Base-by-base conservation (phyloP, 495 filamentous ascomycete genomes). In the Physcia stellaris region DNA sequence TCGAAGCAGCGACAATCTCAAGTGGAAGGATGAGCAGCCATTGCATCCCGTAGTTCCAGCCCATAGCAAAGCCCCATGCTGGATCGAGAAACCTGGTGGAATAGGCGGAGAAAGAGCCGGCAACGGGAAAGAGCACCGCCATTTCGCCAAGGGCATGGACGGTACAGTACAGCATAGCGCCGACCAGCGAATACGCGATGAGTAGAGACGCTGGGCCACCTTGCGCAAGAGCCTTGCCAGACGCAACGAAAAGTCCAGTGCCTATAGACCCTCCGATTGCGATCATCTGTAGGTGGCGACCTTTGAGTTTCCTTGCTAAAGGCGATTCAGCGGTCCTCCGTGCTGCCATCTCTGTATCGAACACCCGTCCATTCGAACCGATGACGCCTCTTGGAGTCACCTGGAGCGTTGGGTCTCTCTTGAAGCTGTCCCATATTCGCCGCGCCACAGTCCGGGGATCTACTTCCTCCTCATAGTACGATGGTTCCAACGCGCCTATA, bases 61-160 rank as follows among this genome's bases (percentile, higher is more conserved):
- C 90, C 84, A 94, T 93, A 32, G 90, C 87, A 50, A 95, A 95
- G 0, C 90, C 90, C 88, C 87, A 95, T 2, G 88, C 85, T 9
- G 87, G 87, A 50, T 95, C 87, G 7, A 95, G 52, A 51, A 95
- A 96, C 18, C 88, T 73, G 24, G 84, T 94, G 13, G 87, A 93
- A 57, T 86, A 94, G 24, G 85, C 78, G 10, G 86, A 79, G 57
- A 96, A 96, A 16, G 86, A 93, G 39, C 88, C 88, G 29, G 88
- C 83, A 16, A 94, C 79, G 4, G 88, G 88, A 54, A 90, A 94
- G 18, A 83, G 45, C 11, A 95, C 88, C 21, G 87, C 84, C 63
- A 96, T 75, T 55, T 96, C 88, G 49, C 88, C 88, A 27, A 96
- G 67, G 2, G 86, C 84, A 41, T 95, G 87, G 11, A 92, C 78